Conservation (phyloP, 2,329 filamentous ascomycete genomes). For the Chrysoporthe cubensis region DNA sequence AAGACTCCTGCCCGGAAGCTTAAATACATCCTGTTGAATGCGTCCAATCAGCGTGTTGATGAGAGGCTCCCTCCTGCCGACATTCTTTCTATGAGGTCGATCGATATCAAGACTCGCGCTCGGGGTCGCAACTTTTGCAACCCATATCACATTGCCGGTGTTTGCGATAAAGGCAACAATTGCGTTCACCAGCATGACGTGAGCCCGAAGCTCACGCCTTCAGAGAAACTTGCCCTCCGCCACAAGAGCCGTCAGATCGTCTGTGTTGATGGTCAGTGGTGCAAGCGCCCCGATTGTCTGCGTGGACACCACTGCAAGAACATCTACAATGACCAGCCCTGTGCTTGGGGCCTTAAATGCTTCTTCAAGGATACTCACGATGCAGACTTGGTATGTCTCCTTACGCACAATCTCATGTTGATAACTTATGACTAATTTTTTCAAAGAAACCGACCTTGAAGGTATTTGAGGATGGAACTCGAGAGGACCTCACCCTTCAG, state of each 20-base stretch:
- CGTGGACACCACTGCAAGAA: constrained; percentile 29
- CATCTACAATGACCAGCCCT: constrained; percentile 19
- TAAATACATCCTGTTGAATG: constrained; percentile 26
- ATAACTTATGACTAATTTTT: not conserved
- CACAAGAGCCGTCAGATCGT: constrained; percentile 29
- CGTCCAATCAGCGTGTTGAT: constrained; percentile 26
- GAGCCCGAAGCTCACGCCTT: constrained; percentile 6
- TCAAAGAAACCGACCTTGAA: constrained; percentile 19
- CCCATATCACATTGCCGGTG: constrained; percentile 21
- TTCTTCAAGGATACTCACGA: constrained; percentile 27
- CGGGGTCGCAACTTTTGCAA: constrained; percentile 29
- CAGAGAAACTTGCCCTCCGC: constrained; percentile 25
- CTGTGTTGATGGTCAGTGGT: constrained; percentile 23
- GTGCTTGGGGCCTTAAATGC: constrained; percentile 23
- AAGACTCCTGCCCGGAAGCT: constrained; percentile 14
- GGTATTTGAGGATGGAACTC: constrained; percentile 23
- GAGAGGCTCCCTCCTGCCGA: constrained; percentile 24
- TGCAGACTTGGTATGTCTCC: constrained; percentile 8
- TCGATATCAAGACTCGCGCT: constrained; percentile 21
- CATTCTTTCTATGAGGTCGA: constrained; percentile 11
- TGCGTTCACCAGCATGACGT: constrained; percentile 26
- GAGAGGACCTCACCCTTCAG: constrained; percentile 15
- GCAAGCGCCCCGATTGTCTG: constrained; percentile 21
- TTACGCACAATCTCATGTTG: not conserved
- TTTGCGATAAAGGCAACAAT: constrained; percentile 20